A percentile compares a stretch with the other conserved stretches of the same genome.
Evolutionary conservation across 805 yeast species (phyloP).

Genomic region (Pichia membranifaciens): DNA sequence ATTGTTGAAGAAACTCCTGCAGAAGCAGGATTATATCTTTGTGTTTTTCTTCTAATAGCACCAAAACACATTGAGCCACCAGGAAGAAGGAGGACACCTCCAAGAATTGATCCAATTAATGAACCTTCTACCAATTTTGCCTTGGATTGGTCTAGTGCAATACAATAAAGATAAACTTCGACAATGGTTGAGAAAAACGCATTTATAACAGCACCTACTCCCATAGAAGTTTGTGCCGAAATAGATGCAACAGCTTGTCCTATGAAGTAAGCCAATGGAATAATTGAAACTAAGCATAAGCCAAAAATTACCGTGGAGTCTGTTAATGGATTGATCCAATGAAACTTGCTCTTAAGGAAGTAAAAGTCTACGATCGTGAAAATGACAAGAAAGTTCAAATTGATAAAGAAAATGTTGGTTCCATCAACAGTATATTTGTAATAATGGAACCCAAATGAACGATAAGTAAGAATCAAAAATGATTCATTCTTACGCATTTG

Average conservation of each 20-base stretch:
- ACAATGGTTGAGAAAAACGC: slow-evolving; percentile 96
- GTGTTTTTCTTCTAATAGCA: slow-evolving; percentile 86
- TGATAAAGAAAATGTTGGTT: slow-evolving; percentile 87
- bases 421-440: slow-evolving; percentile 96
- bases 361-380: slow-evolving; percentile 80
- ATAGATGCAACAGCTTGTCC: slow-evolving; percentile 99
- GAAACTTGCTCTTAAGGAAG: slow-evolving; percentile 44
- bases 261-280: slow-evolving; percentile 92
- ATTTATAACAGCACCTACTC: slow-evolving; percentile 95
- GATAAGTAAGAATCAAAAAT: slow-evolving; percentile 80
- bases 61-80: slow-evolving; percentile 98
- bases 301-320: slow-evolving; percentile 63
- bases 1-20: slow-evolving; percentile 97
- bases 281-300: slow-evolving; percentile 73
- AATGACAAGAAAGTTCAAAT: slow-evolving; percentile 69
- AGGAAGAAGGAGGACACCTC: slow-evolving; percentile 86
- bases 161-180: slow-evolving; percentile 87
- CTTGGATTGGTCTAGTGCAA: slow-evolving; percentile 79
- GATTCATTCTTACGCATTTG: slow-evolving; percentile 41
- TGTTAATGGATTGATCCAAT: slow-evolving; percentile 41
- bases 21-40: slow-evolving; percentile 88
- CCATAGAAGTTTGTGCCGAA: slow-evolving; percentile 98
- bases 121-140: slow-evolving; percentile 93
- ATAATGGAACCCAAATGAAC: slow-evolving; percentile 88
- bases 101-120: slow-evolving; percentile 87